phyloP scores from a whole-genome alignment of 306 rosid genomes.

The Carpinus viminea region DNA sequence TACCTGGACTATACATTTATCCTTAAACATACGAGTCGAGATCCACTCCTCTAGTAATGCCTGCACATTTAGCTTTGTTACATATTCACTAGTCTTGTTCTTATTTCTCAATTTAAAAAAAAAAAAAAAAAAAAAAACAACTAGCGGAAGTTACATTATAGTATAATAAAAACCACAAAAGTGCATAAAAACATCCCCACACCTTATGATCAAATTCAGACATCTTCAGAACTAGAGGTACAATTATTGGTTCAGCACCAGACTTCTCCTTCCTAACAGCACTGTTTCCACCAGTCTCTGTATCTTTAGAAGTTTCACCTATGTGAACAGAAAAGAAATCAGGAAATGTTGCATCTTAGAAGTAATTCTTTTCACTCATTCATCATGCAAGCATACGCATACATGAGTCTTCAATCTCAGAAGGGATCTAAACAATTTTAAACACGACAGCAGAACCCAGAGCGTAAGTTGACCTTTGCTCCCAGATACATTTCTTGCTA shows the following conservation, averaged over 20 bases:
- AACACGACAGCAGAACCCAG: slow-evolving; percentile 15
- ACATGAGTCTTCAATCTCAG: slow-evolving; percentile 2
- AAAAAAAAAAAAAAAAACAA: too few relatives aligned
- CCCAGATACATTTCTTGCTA: slow-evolving; percentile 38
- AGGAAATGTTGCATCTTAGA: slow-evolving; percentile 16
- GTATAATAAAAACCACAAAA: slow-evolving; percentile 1
- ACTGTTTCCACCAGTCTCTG: slow-evolving; percentile 34
- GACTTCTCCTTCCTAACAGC: slow-evolving; percentile 62
- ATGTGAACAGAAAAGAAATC: slow-evolving; percentile 31
- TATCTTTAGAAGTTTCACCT: slow-evolving; percentile 55
- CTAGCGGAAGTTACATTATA: neutral
- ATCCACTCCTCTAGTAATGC: slow-evolving; percentile 98
- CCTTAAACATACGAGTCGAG: slow-evolving; percentile 54
- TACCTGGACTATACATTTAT: slow-evolving; percentile 70
- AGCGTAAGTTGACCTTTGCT: slow-evolving; percentile 47
- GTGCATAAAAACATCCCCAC: slow-evolving; percentile 18
- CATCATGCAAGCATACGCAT: neutral
- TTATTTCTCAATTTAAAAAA: neutral
- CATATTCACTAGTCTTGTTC: neutral
- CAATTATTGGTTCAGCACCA: slow-evolving; percentile 74
- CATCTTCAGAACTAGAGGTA: slow-evolving; percentile 91
- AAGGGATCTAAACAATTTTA: slow-evolving; percentile 17
- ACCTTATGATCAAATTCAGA: slow-evolving; percentile 99
- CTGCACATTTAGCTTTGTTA: slow-evolving; percentile 38
- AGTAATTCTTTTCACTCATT: slow-evolving; percentile 9